Base-by-base conservation (phyloP, 2,329 filamentous ascomycete genomes). In the Colletotrichum zoysiae region DNA sequence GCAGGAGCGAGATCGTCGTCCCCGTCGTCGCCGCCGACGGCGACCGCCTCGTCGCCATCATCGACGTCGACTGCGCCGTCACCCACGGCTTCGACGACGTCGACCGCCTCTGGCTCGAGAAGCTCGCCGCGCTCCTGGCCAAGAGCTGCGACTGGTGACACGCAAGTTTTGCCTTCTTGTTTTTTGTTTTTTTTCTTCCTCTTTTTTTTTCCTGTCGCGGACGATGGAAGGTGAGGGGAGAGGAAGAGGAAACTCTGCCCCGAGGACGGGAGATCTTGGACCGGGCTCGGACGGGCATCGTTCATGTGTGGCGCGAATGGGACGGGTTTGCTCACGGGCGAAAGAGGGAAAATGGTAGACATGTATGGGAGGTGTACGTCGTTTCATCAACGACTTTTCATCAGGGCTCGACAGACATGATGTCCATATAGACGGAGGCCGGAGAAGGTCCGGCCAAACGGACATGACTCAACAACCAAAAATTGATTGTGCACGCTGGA, bases 1-100 rank as follows among this genome's bases (percentile, higher is more conserved):
- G 89, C 77, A 88, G 85, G 82, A 95, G 93, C 78, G 93, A 96
- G 84, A 91, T 96, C 78, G 93, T 96, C 23, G 93, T 95, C 60
- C 93, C 93, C 2, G 87, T 95, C 73, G 74, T 92, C 6, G 78
- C 77, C 8, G 33, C 8, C 16, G 42, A 23, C 7, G 67, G 14
- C 6, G 67, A n/a, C 3, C 84, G 88, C 83, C 82, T 92, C 7
- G 90, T 93, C 30, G 93, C 90, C 2, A 93, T 95, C 74, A 93
- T 96, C 71, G 93, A 96, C 77, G 85, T 95, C 33, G 93, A 96
- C 80, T 95, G 93, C 78, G 89, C 90, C 1, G 88, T 87, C 46
- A 75, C 87, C 64, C 81, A 87, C 18, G 92, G 93, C 0, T 95
- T 95, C 75, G 89, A 93, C 75, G 85, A 89, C 71, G 86, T 90